Evolutionary conservation across 305 asterid species (phyloP), one percentile per base, ranked within the genome.

Genomic region (Fraxinus baroniana): DNA sequence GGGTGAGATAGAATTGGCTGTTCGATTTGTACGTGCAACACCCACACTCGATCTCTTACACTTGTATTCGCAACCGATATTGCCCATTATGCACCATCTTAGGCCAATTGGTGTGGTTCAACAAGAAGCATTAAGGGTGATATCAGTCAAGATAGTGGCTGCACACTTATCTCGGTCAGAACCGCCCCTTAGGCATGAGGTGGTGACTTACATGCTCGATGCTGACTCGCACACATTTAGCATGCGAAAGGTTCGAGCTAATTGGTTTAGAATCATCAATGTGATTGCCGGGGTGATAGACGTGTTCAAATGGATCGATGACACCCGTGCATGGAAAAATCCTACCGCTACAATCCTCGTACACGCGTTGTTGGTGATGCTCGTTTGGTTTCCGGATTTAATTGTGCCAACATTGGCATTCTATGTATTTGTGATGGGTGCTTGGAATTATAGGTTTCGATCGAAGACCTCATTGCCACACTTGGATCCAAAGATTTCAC

Each of bases 261-360:
- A 94, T 57, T 94, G 97, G 98, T 83, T 82, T 35, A 80, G 98
- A 83, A 91, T 93, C 86, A 83, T 94, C 81, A 92, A 88, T 20
- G 94, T 93, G 78, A 84, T 93, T 0, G 93, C 94, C 0, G 94
- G 95, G 1, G 91, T 89, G 76, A 87, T 91, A 76, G 97, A 92
- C 35, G 83, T 90, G 66, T 87, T 94, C 82, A 87, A 85, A 57
- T 94, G 97, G 98, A 86, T 90, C 60, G 97, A 93, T 28, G 97
- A 94, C 82, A 94, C 96, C 2, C 94, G 98, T 62, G 88, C 96
- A 0, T 94, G 98, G 98, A 93, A 82, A 87, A 94, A 93, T n/a
- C 87, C 98, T 0, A 94, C 94, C 0, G 89, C 95, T 0, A 94
- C 97, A 0, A 28, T 94, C 0, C 97, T 94, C 12, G 97, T 92